Evolutionary conservation across 1,284 basidiomycete species (phyloP).

Genomic region (Malassezia sympodialis): DNA sequence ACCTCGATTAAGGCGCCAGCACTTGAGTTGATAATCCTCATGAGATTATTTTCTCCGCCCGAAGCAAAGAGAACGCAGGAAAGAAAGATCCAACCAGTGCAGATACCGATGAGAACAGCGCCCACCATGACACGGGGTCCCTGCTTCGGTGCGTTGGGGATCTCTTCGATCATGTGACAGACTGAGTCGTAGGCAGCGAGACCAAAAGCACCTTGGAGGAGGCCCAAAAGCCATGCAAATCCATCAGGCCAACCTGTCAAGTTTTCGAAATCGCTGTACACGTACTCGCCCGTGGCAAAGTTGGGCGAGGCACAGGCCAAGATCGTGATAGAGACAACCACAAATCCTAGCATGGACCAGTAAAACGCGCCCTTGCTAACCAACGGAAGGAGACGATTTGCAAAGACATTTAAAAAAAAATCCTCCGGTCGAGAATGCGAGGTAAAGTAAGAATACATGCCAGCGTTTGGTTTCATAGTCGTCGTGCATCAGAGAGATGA

Average conservation of each 20-base stretch:
- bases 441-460: conserved; percentile 36
- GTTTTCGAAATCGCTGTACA: conserved; percentile 50
- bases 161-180: conserved; percentile 56
- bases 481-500: conserved; percentile 47
- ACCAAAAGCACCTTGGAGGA: conserved; percentile 50
- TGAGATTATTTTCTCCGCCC: conserved; percentile 53
- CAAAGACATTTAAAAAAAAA: conserved; percentile 37
- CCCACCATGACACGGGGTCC: conserved; percentile 58
- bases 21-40: conserved; percentile 54
- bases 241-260: conserved; percentile 51
- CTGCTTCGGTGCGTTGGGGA: conserved; percentile 55
- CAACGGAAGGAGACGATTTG: conserved; percentile 22
- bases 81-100: conserved; percentile 58
- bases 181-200: conserved; percentile 43
- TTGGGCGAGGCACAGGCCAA: conserved; percentile 45
- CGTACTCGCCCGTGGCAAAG: conserved; percentile 49
- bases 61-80: conserved; percentile 61
- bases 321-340: conserved; percentile 49
- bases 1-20: conserved; percentile 60
- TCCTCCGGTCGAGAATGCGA: conserved; percentile 25
- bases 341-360: conserved; percentile 49
- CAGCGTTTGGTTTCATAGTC: conserved; percentile 37
- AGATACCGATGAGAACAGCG: conserved; percentile 58
- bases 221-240: conserved; percentile 51
- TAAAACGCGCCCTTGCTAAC: conserved; percentile 22